Base-by-base conservation (phyloP, 306 rosid species). In the Mucuna pruriens region DNA sequence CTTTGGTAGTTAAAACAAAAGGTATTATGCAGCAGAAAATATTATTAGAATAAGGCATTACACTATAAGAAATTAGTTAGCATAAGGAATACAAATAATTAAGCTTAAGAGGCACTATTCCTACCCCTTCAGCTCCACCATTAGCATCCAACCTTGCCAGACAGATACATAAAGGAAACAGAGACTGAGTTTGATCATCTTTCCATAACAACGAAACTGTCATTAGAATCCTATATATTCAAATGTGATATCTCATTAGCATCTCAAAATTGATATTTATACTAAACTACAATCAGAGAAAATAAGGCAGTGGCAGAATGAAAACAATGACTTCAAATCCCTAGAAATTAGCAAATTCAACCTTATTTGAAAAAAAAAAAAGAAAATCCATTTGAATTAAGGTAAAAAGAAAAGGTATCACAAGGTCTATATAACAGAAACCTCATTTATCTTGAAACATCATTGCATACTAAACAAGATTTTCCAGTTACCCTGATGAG, bases 161-260 rank as follows among this genome's bases (percentile, higher is more conserved):
- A 84, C 88, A 83, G 52, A 92, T 81, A 40, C 88, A 83, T 75
- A 95, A 71, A 49, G 99, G 99, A 82, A 89, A 92, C 69, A 88
- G 44, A 55, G 76, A 71, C 55, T 39, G 88, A 76, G 70, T 25
- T 52, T 80, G 87, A 25, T 77, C 82, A 68, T 26, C 73, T 12
- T 77, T 75, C 89, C 82, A 82, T 15, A 90, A 67, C 81, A 91
- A 68, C 9, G 83, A 76, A 84, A 91, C 86, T 7, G 83, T 86
- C 94, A 95, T 84, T 81, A 85, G 89, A 84, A 93, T 79, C 87
- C 99, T 95, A 83, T 79, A 83, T 23, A 69, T 79, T 72, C 82
- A 86, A 76, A 78, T 60, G 44, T 49, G 10, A 76, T 39, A 81
- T 40, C 40, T 36, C 64, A 54, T 87, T 33, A 90, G 84, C 74